Conservation (phyloP, 2,329 filamentous ascomycete genomes). For the Davidsoniella australis region DNA sequence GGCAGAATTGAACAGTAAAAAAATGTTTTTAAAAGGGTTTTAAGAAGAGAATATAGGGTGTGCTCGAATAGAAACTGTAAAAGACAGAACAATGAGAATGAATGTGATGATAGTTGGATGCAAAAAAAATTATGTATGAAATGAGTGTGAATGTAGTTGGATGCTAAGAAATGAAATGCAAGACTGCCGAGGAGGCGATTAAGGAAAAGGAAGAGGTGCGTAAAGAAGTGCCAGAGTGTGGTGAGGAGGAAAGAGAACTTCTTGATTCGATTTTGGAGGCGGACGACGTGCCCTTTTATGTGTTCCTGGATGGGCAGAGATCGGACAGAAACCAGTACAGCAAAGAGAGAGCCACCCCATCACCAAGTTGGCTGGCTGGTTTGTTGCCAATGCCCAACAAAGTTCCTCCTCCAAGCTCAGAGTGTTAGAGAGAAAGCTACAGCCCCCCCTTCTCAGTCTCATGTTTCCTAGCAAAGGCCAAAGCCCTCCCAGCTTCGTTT, state of each 20-base stretch:
- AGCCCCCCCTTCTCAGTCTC: no score
- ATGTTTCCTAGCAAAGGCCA: no score
- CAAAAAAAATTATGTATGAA: not conserved
- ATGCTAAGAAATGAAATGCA: not conserved
- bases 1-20: not conserved
- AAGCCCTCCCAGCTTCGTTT: no score
- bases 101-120: slow-evolving; percentile 1
- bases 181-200: not conserved
- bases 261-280: not conserved
- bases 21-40: not conserved
- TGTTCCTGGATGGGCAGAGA: not conserved
- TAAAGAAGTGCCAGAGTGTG: slow-evolving; percentile 1
- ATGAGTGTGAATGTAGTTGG: slow-evolving; percentile 2
- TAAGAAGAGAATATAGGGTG: not conserved
- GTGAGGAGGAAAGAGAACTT: slow-evolving; percentile 5
- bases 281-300: not conserved
- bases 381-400: no score
- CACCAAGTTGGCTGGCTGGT: no score
- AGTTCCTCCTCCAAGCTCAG: no score
- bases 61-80: not conserved
- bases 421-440: no score
- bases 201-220: not conserved
- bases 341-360: no score
- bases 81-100: not conserved
- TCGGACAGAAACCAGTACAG: not conserved